Base-by-base conservation (phyloP, 768 basidiomycete species). In the Leccinum subgranulosum region DNA sequence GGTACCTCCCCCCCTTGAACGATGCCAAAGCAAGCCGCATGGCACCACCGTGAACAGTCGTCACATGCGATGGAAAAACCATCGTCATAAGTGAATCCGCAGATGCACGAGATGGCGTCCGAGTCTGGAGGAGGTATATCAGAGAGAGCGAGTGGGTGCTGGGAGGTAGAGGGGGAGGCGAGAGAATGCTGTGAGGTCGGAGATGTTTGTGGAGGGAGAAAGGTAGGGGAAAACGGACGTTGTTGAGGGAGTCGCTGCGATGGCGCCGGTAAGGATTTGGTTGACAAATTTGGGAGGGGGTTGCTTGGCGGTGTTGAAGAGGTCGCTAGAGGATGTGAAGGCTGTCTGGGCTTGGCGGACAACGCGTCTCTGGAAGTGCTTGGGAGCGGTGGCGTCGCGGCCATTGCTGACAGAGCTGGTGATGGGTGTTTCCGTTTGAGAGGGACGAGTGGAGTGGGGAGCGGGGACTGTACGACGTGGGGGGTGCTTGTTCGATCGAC, bases 51-150 rank as follows among this genome's bases (percentile, higher is more conserved):
- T 21, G 80, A 81, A 68, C 93, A 95, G 50, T 76, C 69, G 70
- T 94, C 93, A 74, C 93, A 95, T 10, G 87, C 89, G 60, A 94
- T 90, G 10, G 85, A 87, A 70, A 88, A 90, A 21, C 92, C 92
- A 69, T 92, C 91, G 72, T 92, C 92, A 66, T 84, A 79, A 48
- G 78, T 74, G 59, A 82, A 81, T 6, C 84, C 84, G 70, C 92
- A 94, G 58, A 92, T 88, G 69, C 92, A 94, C 48, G 77, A 76
- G 53, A 87, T 84, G 50, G 75, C 74, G 49, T 85, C 83, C 11
- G 78, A 72, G 59, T 66, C 73, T 28, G 73, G 59, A 34, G 71
- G 71, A 21, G 62, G 68, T n/a, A 29, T 54, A 14, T 64, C 62
- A 0, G 63, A 49, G 10, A 59, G 60, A 1, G 63, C 14, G 34